Percentiles rank a stretch among this genome's conserved stretches.
phyloP scores from a whole-genome alignment of 108 stramenopile species.

The Mediolabrus comicus region DNA sequence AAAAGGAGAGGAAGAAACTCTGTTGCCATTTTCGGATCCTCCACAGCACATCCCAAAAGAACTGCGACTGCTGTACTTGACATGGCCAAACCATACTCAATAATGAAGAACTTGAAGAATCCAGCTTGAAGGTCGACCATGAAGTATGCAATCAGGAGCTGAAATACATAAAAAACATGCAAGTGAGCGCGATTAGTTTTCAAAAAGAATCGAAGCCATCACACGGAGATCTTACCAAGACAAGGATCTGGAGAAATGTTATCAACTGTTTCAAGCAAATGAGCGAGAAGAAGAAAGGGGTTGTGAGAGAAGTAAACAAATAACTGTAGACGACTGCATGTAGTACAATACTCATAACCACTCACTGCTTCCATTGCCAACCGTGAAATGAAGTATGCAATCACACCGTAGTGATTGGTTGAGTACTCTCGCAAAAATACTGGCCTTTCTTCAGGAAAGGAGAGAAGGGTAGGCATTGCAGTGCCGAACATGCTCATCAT shows the following conservation, averaged over 20 bases:
- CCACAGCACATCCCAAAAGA: conserved; percentile 64
- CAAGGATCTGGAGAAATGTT: too few relatives aligned
- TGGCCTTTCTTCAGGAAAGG: conserved; percentile 85
- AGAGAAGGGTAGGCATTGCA: conserved; percentile 73
- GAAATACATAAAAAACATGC: not conserved
- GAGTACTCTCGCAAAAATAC: conserved; percentile 88
- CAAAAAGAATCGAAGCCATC: too few relatives aligned
- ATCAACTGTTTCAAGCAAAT: too few relatives aligned
- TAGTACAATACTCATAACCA: conserved; percentile 8
- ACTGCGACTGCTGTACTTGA: conserved; percentile 52
- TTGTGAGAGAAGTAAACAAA: not conserved
- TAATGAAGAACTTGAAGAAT: conserved; percentile 50
- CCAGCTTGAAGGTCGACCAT: conserved; percentile 57
- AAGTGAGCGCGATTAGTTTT: too few relatives aligned
- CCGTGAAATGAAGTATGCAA: conserved; percentile 68
- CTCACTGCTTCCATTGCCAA: conserved; percentile 52
- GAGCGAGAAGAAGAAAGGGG: not conserved
- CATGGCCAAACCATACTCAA: conserved; percentile 55
- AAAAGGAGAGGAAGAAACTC: conserved; percentile 75
- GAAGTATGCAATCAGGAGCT: conserved; percentile 49
- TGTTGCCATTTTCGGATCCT: conserved; percentile 62
- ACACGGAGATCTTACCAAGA: too few relatives aligned
- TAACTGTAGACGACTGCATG: conserved; percentile 17
- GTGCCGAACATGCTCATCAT: conserved; percentile 62
- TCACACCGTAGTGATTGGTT: conserved; percentile 78